These are phyloP conservation scores for Cadophora gregata DNA, from an alignment of 2,329 filamentous ascomycete species.

Conservation along the genomic window DNA sequence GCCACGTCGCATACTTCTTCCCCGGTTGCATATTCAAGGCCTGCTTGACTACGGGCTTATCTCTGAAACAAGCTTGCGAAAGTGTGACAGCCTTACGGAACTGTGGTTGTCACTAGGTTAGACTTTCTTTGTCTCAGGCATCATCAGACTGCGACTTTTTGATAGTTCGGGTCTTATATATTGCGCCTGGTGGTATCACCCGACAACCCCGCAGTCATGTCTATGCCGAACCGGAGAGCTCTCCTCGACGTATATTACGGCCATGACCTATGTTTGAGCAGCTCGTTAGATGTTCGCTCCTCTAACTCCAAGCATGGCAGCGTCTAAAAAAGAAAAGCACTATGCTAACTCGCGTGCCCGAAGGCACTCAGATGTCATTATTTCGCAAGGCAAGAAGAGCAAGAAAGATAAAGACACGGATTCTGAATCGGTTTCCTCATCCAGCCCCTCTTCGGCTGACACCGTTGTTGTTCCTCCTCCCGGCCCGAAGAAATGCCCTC, in stretches of 20 bases:
- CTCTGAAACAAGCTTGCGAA: conserved; percentile 6
- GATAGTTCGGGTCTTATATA: conserved; percentile 17
- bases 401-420: conserved; percentile 40
- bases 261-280: not conserved
- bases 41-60: conserved; percentile 9
- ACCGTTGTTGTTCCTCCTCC: conserved; percentile 25
- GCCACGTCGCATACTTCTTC: conserved; percentile 17
- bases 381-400: conserved; percentile 35
- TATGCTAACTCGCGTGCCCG: conserved; percentile 35
- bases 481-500: conserved; percentile 36
- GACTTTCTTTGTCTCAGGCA: conserved; percentile 2
- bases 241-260: not conserved
- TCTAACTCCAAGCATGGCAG: conserved; percentile 33
- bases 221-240: not conserved
- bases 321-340: conserved; percentile 40
- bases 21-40: conserved; percentile 11
- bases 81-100: conserved; percentile 19
- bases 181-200: conserved; percentile 18
- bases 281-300: not conserved
- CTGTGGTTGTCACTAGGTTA: conserved; percentile 10
- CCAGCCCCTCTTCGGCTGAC: conserved; percentile 24
- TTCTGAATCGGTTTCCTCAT: conserved; percentile 33
- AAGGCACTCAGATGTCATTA: conserved; percentile 34
- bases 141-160: conserved; percentile 14
- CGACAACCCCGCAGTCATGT: conserved; percentile 14